Base-by-base conservation (phyloP, 2,329 filamentous ascomycete species). In the Scleromitrula shiraiana region DNA sequence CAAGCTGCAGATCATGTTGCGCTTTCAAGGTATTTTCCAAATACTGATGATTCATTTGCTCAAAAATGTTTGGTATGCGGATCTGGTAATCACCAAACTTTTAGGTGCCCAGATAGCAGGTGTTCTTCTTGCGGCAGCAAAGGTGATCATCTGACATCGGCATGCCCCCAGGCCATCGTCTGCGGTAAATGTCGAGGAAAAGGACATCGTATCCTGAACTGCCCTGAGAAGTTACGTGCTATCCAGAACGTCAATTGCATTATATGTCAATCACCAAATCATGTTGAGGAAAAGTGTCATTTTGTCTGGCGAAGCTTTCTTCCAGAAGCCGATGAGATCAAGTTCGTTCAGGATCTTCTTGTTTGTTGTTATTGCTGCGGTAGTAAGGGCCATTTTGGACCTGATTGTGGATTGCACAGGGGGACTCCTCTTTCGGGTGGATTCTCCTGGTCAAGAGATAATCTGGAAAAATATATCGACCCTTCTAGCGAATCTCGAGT, bases 171-270 rank as follows among this genome's bases (percentile, higher is more conserved):
- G 5, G 69, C 68, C 27, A 62, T 64, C 27, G 70, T 76, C 51
- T 83, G 79, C 60, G 60, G 57, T 41, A 80, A 78, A 59, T 88
- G 84, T 63, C 73, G 70, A 40, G 76, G 82, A 62, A 68, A 75
- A 36, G 83, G 83, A 8, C 84, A 88, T 58, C 56, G 59, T 42
- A 64, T 66, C 15, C 56, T 63, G 1, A 56, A 65, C 7, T 88
- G 83, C 59, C 57, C 64, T 2, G 78, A 83, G 53, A 78, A 78
- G 51, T 69, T 85, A 35, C 62, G 65, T 2, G 55, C 74, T 42
- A 67, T 72, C 14, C 73, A 72, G 52, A 70, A 71, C 47, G 70
- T 71, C 19, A 66, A 74, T 39, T 88, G 84, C 61, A 76, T 77
- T 9, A 68, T 80, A 27, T 88, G 84, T 63, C 67, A 67, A 32